Base-by-base conservation (phyloP, 2,329 filamentous ascomycete genomes). In the Thermomyces lanuginosus region DNA sequence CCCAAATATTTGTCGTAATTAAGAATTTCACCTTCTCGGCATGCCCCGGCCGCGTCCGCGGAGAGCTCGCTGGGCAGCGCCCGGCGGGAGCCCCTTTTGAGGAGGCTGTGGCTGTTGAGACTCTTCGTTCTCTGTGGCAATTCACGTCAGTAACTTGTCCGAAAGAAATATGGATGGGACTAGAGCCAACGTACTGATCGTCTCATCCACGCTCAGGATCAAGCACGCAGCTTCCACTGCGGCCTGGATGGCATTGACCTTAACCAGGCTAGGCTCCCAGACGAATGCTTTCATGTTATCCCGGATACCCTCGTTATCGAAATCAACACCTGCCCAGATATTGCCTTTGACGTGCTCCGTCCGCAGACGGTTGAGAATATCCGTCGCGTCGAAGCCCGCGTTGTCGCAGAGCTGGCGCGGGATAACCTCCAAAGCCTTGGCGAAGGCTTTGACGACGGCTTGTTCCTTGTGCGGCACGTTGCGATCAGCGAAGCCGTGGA, bases 371-470 rank as follows among this genome's bases (percentile, higher is more conserved):
- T 95, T 98, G 37, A 98, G 72, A 40, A 98, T 93, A 48, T 98
- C 89, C 27, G 89, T 98, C 14, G 89, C 84, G 49, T 98, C 89
- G 51, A 98, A 95, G 37, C 89, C 89, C 30, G 89, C 89, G 48
- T 98, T 98, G 63, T 98, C 89, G 63, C 89, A 98, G 34, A 98
- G 67, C 60, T 95, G 89, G 45, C 89, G 76, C 12, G 89, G 89
- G 42, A 98, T 91, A 34, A 95, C 76, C 61, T 98, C 89, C 29
- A 98, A 70, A 1, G 89, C 89, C 63, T 92, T 93, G 43, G 89
- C 89, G 43, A 95, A 95, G 4, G 82, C 79, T 64, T 95, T 95
- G 66, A 98, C 89, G 46, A 98, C 83, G 30, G 81, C 72, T 60
- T 98, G 89, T 55, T 95, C 86, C 67, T 95, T 95, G 66, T 91